Evolutionary conservation across 148 eudicot species (phyloP).

Genomic region (Cornus florida): DNA sequence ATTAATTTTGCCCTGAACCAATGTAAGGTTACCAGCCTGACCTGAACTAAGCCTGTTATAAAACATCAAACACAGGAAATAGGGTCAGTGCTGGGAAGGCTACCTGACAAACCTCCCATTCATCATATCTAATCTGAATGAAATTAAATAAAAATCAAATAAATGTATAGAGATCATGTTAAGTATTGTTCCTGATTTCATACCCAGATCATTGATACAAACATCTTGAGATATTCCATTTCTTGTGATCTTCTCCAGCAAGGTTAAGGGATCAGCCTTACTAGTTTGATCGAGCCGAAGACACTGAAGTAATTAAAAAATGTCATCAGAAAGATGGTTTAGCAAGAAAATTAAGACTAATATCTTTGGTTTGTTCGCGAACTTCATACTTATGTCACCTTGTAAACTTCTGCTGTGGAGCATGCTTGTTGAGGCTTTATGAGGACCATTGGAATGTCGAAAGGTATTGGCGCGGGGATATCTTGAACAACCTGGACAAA

Average conservation of each 20-base stretch:
- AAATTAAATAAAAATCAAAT: not conserved
- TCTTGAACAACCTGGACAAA: slow-evolving; percentile 64
- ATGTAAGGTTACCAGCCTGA: not conserved
- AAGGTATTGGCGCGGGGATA: slow-evolving; percentile 69
- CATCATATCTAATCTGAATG: not conserved
- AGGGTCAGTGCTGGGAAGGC: not conserved
- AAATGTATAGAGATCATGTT: not conserved
- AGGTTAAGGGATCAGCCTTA: slow-evolving; percentile 65
- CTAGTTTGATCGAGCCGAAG: slow-evolving; percentile 70
- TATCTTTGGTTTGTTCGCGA: not conserved
- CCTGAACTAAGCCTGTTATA: not conserved
- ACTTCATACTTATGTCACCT: slow-evolving; percentile 42
- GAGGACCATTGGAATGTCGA: slow-evolving; percentile 82
- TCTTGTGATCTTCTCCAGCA: slow-evolving; percentile 75
- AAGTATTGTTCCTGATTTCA: slow-evolving; percentile 10
- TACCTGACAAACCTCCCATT: not conserved
- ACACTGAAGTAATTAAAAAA: slow-evolving; percentile 39
- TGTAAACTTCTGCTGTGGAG: slow-evolving; percentile 93
- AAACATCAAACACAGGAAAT: not conserved
- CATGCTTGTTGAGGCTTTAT: slow-evolving; percentile 92
- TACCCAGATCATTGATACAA: slow-evolving; percentile 96
- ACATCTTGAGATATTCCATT: slow-evolving; percentile 89
- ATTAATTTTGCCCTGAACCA: not conserved
- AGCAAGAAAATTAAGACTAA: not conserved
- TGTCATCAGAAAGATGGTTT: slow-evolving; percentile 9